phyloP scores from a whole-genome alignment of 805 yeast genomes.

The Pichia gijzeniarum region DNA sequence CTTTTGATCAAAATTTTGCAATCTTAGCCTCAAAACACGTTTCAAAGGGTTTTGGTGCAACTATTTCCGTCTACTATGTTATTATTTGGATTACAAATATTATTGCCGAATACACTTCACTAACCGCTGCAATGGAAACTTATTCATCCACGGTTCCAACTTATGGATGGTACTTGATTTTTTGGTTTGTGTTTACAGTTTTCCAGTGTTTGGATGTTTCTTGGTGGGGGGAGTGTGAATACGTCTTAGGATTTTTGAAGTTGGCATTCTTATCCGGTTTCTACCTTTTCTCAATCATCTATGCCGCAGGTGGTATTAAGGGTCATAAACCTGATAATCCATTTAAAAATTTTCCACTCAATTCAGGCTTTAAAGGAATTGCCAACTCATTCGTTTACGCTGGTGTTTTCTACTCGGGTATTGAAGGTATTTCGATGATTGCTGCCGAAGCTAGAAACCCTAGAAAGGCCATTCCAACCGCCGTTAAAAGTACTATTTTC shows the following conservation, averaged over 20 bases:
- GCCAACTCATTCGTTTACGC: constrained; percentile 23
- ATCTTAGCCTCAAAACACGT: constrained; percentile 45
- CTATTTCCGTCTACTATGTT: constrained; percentile 47
- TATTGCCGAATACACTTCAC: constrained; percentile 49
- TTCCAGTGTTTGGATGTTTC: constrained; percentile 47
- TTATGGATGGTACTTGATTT: constrained; percentile 48
- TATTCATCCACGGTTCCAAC: constrained; percentile 49
- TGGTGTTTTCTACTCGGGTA: constrained; percentile 23
- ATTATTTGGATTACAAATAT: constrained; percentile 52
- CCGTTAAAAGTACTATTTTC: constrained; percentile 55
- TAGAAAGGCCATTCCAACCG: constrained; percentile 48
- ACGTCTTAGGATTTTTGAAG: constrained; percentile 44
- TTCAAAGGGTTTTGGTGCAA: constrained; percentile 52
- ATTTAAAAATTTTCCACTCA: constrained; percentile 31
- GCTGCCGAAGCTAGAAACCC: constrained; percentile 62
- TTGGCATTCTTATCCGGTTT: constrained; percentile 43
- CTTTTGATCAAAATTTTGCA: constrained; percentile 49
- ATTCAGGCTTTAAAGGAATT: constrained; percentile 22
- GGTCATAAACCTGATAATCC: constrained; percentile 31
- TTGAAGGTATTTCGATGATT: constrained; percentile 36
- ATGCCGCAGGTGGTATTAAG: constrained; percentile 37
- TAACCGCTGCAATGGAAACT: constrained; percentile 41
- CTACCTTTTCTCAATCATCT: constrained; percentile 44
- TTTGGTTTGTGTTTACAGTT: constrained; percentile 45
- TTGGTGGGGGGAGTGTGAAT: constrained; percentile 54